Percentiles rank a stretch among this genome's conserved stretches.
phyloP scores from a whole-genome alignment of 345 rosid genomes.

The Excoecaria agallocha region DNA sequence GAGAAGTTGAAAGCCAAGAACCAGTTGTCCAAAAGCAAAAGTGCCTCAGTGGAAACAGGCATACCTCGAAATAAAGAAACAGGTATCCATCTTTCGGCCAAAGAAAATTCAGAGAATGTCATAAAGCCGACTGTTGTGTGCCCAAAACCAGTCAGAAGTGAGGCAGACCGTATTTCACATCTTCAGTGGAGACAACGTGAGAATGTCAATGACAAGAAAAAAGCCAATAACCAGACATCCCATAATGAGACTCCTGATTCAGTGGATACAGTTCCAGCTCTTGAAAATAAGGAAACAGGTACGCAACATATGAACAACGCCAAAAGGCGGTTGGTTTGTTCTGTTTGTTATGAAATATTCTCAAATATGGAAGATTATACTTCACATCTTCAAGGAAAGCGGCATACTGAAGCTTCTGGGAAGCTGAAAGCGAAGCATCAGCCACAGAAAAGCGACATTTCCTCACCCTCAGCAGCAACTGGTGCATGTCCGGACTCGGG shows the following conservation, averaged over 20 bases:
- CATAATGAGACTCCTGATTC: not conserved
- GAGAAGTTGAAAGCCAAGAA: conserved; percentile 24
- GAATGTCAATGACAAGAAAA: no score
- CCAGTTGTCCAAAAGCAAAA: not conserved
- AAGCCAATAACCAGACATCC: no score
- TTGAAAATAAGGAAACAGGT: not conserved
- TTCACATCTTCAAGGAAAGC: conserved; percentile 5
- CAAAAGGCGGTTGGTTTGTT: not conserved
- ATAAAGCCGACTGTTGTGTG: no score
- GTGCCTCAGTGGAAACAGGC: no score
- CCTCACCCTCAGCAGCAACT: not conserved
- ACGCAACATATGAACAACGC: not conserved
- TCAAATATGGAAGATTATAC: not conserved
- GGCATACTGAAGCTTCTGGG: not conserved
- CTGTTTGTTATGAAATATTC: not conserved
- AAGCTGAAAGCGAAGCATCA: conserved; percentile 6
- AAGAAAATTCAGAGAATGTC: no score
- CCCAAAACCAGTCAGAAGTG: no score
- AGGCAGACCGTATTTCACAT: no score
- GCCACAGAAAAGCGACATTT: not conserved
- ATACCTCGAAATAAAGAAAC: no score
- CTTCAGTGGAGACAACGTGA: no score
- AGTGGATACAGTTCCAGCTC: not conserved
- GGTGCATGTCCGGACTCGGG: no score
- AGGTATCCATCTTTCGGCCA: no score